These are phyloP conservation scores for Phytophthora tubulina DNA, from an alignment of 352 stramenopile genomes.

Conservation along the genomic window DNA sequence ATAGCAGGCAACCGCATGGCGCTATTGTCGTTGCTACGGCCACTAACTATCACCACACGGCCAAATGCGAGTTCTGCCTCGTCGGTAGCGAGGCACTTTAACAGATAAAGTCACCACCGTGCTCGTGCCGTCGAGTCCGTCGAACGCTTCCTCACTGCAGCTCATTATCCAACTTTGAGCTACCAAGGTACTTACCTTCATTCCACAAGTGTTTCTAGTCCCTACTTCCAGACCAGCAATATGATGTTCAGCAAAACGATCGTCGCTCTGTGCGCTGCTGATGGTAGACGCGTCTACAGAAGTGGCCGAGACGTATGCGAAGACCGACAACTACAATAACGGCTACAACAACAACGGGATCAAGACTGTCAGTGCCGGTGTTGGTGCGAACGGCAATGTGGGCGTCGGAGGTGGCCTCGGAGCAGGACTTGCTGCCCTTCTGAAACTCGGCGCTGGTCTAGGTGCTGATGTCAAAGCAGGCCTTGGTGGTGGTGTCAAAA, in stretches of 20 bases:
- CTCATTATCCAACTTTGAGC: slow-evolving; percentile 9
- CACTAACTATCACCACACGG: neutral
- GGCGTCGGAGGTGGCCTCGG: neutral
- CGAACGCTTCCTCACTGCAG: neutral
- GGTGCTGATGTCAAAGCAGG: neutral
- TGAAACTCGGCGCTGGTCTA: neutral
- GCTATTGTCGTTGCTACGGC: neutral
- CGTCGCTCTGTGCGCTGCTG: slow-evolving; percentile 4
- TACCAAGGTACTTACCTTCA: too few relatives aligned
- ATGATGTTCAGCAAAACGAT: neutral
- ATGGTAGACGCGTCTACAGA: slow-evolving; percentile 4
- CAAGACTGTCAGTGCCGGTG: neutral
- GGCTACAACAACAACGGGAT: neutral
- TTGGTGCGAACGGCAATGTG: neutral
- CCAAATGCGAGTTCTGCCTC: neutral
- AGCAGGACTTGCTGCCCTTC: neutral
- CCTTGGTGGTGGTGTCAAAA: neutral
- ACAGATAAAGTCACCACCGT: neutral
- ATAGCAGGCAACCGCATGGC: neutral
- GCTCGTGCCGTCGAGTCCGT: neutral
- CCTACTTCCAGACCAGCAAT: too few relatives aligned
- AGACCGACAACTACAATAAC: neutral
- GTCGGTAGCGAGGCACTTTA: slow-evolving; percentile 1
- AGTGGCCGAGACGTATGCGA: slow-evolving; percentile 7
- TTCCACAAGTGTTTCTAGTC: neutral